These are phyloP conservation scores for Populus trichocarpa DNA, from an alignment of 441 rosid species.

Conservation along the genomic window DNA sequence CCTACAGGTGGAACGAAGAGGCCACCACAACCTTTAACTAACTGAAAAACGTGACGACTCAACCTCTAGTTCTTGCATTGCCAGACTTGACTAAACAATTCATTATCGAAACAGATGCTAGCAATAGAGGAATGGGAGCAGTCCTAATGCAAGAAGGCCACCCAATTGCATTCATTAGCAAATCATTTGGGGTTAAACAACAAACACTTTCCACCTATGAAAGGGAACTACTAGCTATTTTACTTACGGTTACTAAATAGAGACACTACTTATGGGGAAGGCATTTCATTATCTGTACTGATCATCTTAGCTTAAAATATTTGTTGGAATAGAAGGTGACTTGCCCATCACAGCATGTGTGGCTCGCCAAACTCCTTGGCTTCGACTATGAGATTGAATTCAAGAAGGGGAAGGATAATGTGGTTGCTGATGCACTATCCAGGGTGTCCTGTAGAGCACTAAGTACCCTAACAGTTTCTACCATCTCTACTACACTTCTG, in stretches of 20 bases:
- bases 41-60: not conserved
- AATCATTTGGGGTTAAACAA: not conserved
- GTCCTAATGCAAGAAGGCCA: not conserved
- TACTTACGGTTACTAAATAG: not conserved
- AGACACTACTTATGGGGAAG: not conserved
- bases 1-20: not conserved
- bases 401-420: not conserved
- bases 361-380: not conserved
- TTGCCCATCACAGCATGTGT: not conserved
- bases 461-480: accelerated
- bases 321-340: not conserved
- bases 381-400: not conserved
- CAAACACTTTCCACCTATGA: not conserved
- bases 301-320: not conserved
- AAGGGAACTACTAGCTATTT: not conserved
- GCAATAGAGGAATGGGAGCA: not conserved
- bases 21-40: not conserved
- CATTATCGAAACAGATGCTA: not conserved
- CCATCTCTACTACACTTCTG: not conserved
- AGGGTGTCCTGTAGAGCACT: no score
- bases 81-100: not conserved
- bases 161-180: not conserved
- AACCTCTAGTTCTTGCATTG: not conserved
- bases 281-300: not conserved
- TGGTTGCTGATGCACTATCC: not conserved